These are phyloP conservation scores for Hyaloscypha bicolor DNA, from an alignment of 495 filamentous ascomycete species.

Conservation along the genomic window DNA sequence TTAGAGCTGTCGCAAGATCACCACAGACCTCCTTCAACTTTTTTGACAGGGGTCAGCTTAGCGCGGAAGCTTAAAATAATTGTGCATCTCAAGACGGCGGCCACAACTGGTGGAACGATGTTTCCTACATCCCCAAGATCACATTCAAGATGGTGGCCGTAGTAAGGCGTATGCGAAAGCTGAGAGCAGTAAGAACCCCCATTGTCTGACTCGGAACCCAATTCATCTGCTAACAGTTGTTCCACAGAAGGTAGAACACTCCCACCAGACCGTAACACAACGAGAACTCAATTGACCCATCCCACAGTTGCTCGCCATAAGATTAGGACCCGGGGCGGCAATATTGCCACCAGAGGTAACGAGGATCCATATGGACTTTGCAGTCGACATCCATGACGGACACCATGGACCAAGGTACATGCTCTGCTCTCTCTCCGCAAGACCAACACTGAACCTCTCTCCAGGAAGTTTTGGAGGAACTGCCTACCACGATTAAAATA, in stretches of 20 bases:
- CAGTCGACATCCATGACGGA: conserved; percentile 61
- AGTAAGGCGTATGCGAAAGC: conserved; percentile 74
- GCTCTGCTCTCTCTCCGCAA: neutral
- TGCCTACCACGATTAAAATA: conserved; percentile 87
- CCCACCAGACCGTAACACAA: conserved; percentile 9
- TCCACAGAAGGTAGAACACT: conserved; percentile 32
- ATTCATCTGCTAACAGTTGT: conserved; percentile 10
- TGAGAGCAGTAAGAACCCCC: conserved; percentile 67
- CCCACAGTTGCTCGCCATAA: conserved; percentile 67
- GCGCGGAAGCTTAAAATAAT: conserved; percentile 33
- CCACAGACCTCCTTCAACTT: conserved; percentile 2
- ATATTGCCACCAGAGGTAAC: conserved; percentile 79
- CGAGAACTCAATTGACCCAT: conserved; percentile 38
- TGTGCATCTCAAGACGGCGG: conserved; percentile 15
- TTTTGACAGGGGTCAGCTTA: conserved; percentile 26
- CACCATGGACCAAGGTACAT: conserved; percentile 80
- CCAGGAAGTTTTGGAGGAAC: conserved; percentile 83
- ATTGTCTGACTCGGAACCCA: conserved; percentile 4
- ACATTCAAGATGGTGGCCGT: conserved; percentile 72
- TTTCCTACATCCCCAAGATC: neutral
- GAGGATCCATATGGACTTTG: conserved; percentile 82
- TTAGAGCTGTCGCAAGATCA: neutral
- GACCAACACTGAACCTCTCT: conserved; percentile 14
- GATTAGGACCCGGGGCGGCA: conserved; percentile 79
- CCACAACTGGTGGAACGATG: neutral